Evolutionary conservation across 2,329 filamentous ascomycete genomes (phyloP), one percentile per base, ranked within the genome.

Genomic region (Fonsecaea pugnacius): DNA sequence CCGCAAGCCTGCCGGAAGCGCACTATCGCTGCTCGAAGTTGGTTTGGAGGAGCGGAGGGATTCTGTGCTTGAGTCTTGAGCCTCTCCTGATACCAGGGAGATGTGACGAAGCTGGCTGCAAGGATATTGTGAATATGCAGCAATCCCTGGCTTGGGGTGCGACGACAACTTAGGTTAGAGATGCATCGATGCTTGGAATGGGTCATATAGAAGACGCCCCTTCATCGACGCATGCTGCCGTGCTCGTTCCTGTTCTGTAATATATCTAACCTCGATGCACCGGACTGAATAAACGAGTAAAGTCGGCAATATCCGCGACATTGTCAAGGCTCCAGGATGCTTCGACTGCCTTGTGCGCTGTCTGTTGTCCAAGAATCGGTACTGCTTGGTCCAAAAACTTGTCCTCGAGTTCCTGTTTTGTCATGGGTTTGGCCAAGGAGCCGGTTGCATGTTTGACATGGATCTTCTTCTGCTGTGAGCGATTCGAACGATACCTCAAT

Each of bases 401-500:
- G 38, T 32, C 24, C 43, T 27, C 27, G 27, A 32, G 36, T 48
- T 18, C 24, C 43, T 12, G 21, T 21, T 27, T 48, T 27, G 43
- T 79, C 76, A 85, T 75, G 0, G 82, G 81, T 16, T 78, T 76
- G 60, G 81, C 75, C 40, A 83, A 67, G 64, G 80, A 84, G 2
- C 82, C 82, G 35, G 84, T 75, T 4, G 82, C 82, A 74, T 84
- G 80, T 58, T 78, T 72, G 33, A 84, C 72, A 70, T 82, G 78
- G 65, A 80, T 81, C 24, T 58, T 75, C 0, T 76, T 77, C 64
- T 79, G 74, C 1, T 72, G 69, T n/a, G 21, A 1, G 1, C 12
- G 27, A 4, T n/a, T 33, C 2, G 18, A n/a, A 4, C 12, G 57
- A 58, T 56, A 55, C 27, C 18, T 54, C 40, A 82, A 75, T 2